Percentiles rank a stretch among this genome's conserved stretches.
These are phyloP conservation scores for Fusarium sp. DNA, from an alignment of 2,329 filamentous ascomycete genomes.

Conservation along the genomic window DNA sequence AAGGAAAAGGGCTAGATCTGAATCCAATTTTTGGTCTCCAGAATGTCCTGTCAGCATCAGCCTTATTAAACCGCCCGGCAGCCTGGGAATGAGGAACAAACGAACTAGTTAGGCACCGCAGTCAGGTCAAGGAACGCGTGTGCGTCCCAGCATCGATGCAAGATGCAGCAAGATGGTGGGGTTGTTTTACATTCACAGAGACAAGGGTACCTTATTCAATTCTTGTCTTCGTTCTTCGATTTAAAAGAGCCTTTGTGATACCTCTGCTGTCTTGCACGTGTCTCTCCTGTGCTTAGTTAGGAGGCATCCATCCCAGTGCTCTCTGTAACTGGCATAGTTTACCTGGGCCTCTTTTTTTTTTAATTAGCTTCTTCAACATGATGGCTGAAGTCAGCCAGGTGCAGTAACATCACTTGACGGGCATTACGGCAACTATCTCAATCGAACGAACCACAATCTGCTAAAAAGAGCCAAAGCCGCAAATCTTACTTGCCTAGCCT, in stretches of 20 bases:
- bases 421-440: not conserved
- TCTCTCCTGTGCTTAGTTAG: not conserved
- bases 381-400: conserved; percentile 1
- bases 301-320: not conserved
- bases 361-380: not conserved
- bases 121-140: conserved; percentile 22
- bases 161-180: conserved; percentile 15
- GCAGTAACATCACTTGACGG: conserved; percentile 4
- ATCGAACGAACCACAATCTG: conserved; percentile 5
- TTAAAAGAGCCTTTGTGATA: not conserved
- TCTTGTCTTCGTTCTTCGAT: not conserved
- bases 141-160: conserved; percentile 9
- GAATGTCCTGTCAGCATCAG: conserved; percentile 33
- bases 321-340: not conserved
- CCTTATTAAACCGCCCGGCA: conserved; percentile 30
- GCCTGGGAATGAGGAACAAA: not conserved
- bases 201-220: not conserved
- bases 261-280: not conserved
- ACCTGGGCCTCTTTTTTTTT: not conserved
- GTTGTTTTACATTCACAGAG: not conserved
- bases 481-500: conserved; percentile 7
- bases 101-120: not conserved
- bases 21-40: conserved; percentile 17
- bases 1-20: conserved; percentile 10
- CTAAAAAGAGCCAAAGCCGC: conserved; percentile 2